Evolutionary conservation across 2,329 filamentous ascomycete species (phyloP).

Genomic region (Verticillium nonalfalfae): DNA sequence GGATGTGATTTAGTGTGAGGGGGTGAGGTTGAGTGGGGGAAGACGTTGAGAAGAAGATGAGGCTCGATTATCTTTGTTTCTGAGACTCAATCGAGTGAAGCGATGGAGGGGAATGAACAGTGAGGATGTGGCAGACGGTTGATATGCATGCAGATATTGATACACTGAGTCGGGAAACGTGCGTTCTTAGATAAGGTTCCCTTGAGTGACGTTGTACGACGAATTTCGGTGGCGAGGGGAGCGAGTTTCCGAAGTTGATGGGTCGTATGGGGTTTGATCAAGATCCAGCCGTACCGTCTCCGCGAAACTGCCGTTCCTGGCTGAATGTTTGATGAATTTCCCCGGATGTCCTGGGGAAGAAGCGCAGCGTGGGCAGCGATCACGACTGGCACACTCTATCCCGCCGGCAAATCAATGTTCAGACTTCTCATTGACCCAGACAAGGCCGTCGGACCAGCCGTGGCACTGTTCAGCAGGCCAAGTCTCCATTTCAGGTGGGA

Average conservation of each 20-base stretch:
- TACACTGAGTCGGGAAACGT: neutral
- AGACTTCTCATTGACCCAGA: neutral
- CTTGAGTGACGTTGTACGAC: neutral
- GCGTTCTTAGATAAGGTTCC: neutral
- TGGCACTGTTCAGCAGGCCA: neutral
- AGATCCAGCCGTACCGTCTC: neutral
- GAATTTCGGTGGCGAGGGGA: neutral
- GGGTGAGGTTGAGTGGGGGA: neutral
- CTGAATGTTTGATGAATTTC: neutral
- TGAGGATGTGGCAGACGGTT: neutral
- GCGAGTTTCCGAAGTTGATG: neutral
- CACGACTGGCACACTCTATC: neutral
- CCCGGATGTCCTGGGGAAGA: neutral
- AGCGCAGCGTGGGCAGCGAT: neutral
- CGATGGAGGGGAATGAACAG: neutral
- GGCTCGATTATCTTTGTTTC: neutral
- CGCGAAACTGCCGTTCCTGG: neutral
- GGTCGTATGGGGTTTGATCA: neutral
- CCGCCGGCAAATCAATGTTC: conserved; percentile 1
- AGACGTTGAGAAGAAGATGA: neutral
- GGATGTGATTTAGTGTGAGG: neutral
- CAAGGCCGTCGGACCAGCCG: neutral
- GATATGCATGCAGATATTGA: neutral
- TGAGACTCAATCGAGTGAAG: neutral
- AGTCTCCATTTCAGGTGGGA: neutral